phyloP scores from a whole-genome alignment of 2,329 filamentous ascomycete species.

The Hypoxylon sp. region DNA sequence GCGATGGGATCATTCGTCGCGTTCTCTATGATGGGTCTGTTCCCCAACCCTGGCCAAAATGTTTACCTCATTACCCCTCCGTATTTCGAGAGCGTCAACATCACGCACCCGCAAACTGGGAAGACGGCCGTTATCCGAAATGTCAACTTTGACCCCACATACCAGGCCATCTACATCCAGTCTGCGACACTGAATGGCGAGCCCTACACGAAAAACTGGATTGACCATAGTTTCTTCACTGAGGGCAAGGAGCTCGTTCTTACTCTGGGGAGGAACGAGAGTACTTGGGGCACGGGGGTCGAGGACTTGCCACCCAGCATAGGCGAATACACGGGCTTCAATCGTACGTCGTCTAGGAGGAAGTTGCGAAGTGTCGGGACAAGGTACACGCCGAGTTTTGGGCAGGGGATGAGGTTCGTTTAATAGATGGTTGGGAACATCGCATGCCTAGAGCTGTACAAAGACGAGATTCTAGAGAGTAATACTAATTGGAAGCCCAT shows the following conservation, averaged over 20 bases:
- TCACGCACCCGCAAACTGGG: slow-evolving; percentile 69
- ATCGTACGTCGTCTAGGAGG: slow-evolving; percentile 35
- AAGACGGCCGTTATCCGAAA: slow-evolving; percentile 71
- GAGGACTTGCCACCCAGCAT: slow-evolving; percentile 74
- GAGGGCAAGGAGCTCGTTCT: slow-evolving; percentile 75
- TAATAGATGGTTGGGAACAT: neutral
- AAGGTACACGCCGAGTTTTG: slow-evolving; percentile 26
- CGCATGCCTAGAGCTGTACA: slow-evolving; percentile 18
- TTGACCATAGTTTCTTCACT: slow-evolving; percentile 75
- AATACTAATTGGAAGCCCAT: slow-evolving; percentile 24
- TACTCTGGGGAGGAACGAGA: slow-evolving; percentile 71
- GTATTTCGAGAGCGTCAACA: slow-evolving; percentile 72
- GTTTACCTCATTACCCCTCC: slow-evolving; percentile 80
- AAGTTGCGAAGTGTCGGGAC: slow-evolving; percentile 17
- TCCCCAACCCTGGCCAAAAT: slow-evolving; percentile 76
- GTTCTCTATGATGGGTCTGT: slow-evolving; percentile 77
- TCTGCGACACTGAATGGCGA: slow-evolving; percentile 72
- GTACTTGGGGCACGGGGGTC: slow-evolving; percentile 71
- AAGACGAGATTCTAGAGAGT: slow-evolving; percentile 9
- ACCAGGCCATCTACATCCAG: slow-evolving; percentile 74
- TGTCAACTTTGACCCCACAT: slow-evolving; percentile 71
- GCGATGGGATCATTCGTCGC: slow-evolving; percentile 78
- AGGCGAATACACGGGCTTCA: slow-evolving; percentile 55
- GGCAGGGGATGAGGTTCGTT: slow-evolving; percentile 22
- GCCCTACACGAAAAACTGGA: slow-evolving; percentile 74